These are phyloP conservation scores for Fusarium cyanostomum DNA, from an alignment of 2,329 filamentous ascomycete genomes.

Conservation along the genomic window DNA sequence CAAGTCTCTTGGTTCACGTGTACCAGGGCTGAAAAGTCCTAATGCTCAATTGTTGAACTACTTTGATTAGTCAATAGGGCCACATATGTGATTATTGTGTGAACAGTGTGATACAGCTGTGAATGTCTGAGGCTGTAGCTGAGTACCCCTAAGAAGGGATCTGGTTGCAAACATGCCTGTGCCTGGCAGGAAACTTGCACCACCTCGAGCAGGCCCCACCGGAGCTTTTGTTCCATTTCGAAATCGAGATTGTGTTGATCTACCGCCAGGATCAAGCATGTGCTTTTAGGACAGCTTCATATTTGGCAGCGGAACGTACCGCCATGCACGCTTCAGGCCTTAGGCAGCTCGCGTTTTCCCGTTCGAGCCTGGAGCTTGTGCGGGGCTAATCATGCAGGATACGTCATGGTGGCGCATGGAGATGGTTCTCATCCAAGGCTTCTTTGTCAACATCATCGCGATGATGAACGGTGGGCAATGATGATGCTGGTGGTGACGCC, in stretches of 20 bases:
- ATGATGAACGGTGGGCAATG: conserved; percentile 37
- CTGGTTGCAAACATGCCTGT: neutral
- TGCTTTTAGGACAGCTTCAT: conserved; percentile 13
- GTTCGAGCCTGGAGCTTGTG: conserved; percentile 38
- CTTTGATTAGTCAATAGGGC: neutral
- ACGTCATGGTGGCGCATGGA: conserved; percentile 40
- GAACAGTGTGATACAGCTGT: neutral
- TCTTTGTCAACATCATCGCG: conserved; percentile 30
- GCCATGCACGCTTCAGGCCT: neutral
- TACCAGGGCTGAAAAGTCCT: neutral
- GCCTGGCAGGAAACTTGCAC: neutral
- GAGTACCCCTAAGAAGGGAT: neutral
- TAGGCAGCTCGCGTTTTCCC: conserved; percentile 22
- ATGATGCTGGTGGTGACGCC: conserved; percentile 38
- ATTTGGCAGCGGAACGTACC: conserved; percentile 21
- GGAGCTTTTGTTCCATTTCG: conserved; percentile 36
- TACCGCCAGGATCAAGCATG: conserved; percentile 19
- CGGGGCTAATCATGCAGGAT: conserved; percentile 27
- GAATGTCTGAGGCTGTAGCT: neutral
- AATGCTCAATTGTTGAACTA: neutral
- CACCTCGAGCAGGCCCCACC: neutral
- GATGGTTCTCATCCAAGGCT: conserved; percentile 31
- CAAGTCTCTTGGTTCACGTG: neutral
- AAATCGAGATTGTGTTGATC: conserved; percentile 27
- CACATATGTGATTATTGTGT: neutral